These are phyloP conservation scores for Pseudogymnoascus sp. DNA, from an alignment of 2,329 filamentous ascomycete species.

Conservation along the genomic window DNA sequence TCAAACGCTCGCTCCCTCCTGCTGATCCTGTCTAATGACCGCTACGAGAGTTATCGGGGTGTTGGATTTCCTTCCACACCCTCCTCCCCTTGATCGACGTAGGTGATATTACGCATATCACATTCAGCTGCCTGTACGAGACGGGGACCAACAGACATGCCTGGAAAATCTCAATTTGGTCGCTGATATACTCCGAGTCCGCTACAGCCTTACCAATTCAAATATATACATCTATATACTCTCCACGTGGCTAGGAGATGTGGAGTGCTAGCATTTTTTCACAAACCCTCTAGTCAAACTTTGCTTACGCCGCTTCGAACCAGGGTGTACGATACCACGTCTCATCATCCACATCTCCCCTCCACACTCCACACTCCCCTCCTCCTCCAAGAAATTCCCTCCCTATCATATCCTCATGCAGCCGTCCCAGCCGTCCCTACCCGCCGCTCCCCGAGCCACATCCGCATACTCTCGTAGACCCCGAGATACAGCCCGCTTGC, in stretches of 20 bases:
- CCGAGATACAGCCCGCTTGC: slow-evolving; percentile 80
- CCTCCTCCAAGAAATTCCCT: background rate
- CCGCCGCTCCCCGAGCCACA: slow-evolving; percentile 40
- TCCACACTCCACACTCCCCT: background rate
- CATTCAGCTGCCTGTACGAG: background rate
- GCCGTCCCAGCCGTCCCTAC: background rate
- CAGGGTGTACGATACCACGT: background rate
- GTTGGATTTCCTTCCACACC: background rate
- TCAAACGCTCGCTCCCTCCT: slow-evolving; percentile 7
- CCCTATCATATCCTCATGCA: background rate
- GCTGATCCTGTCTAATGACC: slow-evolving; percentile 3
- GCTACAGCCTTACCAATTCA: background rate
- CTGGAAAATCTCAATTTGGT: background rate
- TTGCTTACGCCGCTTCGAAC: background rate
- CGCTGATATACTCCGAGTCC: background rate
- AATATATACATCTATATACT: background rate
- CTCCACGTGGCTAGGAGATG: background rate
- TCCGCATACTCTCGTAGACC: slow-evolving; percentile 73
- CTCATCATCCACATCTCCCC: background rate
- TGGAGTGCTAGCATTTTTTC: background rate
- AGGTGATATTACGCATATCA: background rate
- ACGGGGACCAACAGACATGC: background rate
- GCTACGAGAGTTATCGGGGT: background rate
- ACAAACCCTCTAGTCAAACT: background rate
- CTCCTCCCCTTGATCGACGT: background rate